phyloP scores from a whole-genome alignment of 192 early-diverging fungal species.

The Rhizoclosmatium globosum region DNA sequence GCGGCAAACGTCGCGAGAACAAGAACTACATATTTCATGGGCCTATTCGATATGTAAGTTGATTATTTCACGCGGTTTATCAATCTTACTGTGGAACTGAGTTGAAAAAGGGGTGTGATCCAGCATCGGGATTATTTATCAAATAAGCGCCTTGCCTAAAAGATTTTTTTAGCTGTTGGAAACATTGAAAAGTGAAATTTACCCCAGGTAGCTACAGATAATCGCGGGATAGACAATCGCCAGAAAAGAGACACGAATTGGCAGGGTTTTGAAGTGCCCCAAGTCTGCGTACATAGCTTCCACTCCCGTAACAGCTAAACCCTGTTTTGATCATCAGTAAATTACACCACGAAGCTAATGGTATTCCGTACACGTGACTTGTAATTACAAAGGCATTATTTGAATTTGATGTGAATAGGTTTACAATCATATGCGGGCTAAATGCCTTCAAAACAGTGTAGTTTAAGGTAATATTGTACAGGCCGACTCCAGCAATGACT shows the following conservation, averaged over 20 bases:
- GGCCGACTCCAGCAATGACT: slow-evolving; percentile 49
- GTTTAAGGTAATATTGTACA: slow-evolving; percentile 57
- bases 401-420: slow-evolving; percentile 43
- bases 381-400: slow-evolving; percentile 40
- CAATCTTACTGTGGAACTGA: slow-evolving; percentile 48
- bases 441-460: slow-evolving; percentile 49
- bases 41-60: slow-evolving; percentile 20
- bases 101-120: slow-evolving; percentile 46
- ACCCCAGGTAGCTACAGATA: slow-evolving; percentile 58
- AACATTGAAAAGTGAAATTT: not conserved
- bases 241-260: slow-evolving; percentile 58
- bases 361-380: slow-evolving; percentile 49
- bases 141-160: slow-evolving; percentile 48
- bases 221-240: slow-evolving; percentile 58
- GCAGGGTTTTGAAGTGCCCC: slow-evolving; percentile 58
- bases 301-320: slow-evolving; percentile 62
- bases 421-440: slow-evolving; percentile 53
- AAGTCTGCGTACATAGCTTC: slow-evolving; percentile 68
- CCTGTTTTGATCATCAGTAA: slow-evolving; percentile 9
- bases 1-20: slow-evolving; percentile 63
- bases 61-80: not conserved
- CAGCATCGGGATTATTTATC: slow-evolving; percentile 35
- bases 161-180: not conserved
- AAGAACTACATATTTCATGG: slow-evolving; percentile 54
- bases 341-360: not conserved